Evolutionary conservation across 2,329 filamentous ascomycete genomes (phyloP), one percentile per base, ranked within the genome.

Genomic region (Colletotrichum caudatum): DNA sequence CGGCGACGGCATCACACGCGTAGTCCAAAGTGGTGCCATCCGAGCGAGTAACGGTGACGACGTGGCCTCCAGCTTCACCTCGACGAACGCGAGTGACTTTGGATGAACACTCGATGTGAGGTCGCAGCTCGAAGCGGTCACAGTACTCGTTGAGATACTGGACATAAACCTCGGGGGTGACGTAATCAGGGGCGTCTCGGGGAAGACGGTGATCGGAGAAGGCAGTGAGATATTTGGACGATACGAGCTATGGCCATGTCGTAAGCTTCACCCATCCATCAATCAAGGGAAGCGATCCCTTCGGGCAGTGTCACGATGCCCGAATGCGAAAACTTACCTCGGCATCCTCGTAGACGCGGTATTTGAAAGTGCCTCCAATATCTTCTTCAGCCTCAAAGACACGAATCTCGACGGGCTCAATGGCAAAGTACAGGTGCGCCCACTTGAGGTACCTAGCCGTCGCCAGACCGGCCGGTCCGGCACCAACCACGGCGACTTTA

Each of bases 201-300:
- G 82, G 78, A 4, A 84, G 79, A 2, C 85, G 82, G 68, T 84
- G 84, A 73, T 87, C 85, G 4, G 85, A 87, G 74, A 87, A 87
- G 39, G 82, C 78, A 0, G 85, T 87, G 12, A 88, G 78, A 57
- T 86, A 84, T 73, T 85, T 86, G 5, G 84, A 86, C 2, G 83
- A 85, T 2, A 87, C 85, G 0, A 81, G 80, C 76, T 72, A 37
- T 51, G 14, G 5, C 5, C 59, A 20, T 46, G 3, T 3, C 12
- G 46, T 72, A 5, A 72, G 66, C 54, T 35, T 57, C 44, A 59
- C 18, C 3, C 29, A 23, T 20, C 2, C n/a, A 16, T 9, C 1
- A 9, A 37, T 37, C 12, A 2, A 3, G 53, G 8, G 50, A 8
- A 3, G 16, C 37, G 16, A 29, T 0, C 20, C 35, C 1, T 20